Percentiles rank a stretch among this genome's conserved stretches.
phyloP scores from a whole-genome alignment of 441 rosid species.

The Metrosideros polymorpha region DNA sequence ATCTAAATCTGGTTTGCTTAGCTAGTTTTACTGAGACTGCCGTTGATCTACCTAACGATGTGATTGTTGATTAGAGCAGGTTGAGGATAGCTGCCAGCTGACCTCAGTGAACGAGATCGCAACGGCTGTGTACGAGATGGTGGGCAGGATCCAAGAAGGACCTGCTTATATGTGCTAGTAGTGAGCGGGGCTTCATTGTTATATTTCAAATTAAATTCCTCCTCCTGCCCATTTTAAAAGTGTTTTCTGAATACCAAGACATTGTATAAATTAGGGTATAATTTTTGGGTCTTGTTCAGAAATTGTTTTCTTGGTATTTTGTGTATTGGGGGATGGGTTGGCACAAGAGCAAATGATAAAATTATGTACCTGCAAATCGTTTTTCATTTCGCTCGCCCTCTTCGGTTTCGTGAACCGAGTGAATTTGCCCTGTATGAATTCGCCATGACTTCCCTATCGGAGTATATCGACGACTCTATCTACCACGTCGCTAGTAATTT shows the following conservation, averaged over 20 bases:
- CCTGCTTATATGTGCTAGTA: background rate
- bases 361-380: background rate
- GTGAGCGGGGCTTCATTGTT: background rate
- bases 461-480: background rate
- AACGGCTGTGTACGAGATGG: slow-evolving; percentile 1
- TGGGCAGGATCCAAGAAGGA: slow-evolving; percentile 1
- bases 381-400: background rate
- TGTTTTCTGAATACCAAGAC: background rate
- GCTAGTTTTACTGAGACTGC: background rate
- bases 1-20: background rate
- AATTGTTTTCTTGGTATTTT: background rate
- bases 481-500: background rate
- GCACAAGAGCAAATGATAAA: background rate
- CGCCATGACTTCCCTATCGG: background rate
- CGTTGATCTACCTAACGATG: background rate
- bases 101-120: slow-evolving; percentile 8
- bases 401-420: background rate
- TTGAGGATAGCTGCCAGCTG: slow-evolving; percentile 5
- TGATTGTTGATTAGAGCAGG: background rate
- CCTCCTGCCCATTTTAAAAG: background rate
- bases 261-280: background rate
- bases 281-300: background rate
- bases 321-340: background rate
- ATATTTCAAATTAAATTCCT: background rate
- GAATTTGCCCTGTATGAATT: background rate